Conservation (phyloP, 257 asterid genomes). For the Jacaranda copaia region DNA sequence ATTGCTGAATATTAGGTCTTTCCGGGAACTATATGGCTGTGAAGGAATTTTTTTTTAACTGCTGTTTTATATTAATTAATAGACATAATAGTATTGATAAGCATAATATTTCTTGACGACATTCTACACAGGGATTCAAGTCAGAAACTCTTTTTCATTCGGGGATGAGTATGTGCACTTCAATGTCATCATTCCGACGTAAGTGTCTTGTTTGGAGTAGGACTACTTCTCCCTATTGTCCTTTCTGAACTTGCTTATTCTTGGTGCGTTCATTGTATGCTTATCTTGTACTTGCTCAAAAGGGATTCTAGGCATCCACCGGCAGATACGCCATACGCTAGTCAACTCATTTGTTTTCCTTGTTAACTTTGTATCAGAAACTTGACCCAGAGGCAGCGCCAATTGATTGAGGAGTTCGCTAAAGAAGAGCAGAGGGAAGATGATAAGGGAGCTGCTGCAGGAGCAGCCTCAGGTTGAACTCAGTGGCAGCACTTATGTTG, state of each 20-base stretch:
- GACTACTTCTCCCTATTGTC: background rate
- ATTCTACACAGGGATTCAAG: constrained; percentile 68
- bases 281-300: too few species aligned
- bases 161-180: constrained; percentile 94
- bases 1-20: background rate
- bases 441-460: constrained; percentile 77
- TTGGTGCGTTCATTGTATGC: background rate
- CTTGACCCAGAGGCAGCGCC: constrained; percentile 81
- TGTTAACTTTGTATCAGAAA: constrained; percentile 41
- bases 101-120: constrained; percentile 11
- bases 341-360: background rate
- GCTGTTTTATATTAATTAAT: background rate
- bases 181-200: constrained; percentile 86
- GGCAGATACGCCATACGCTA: background rate
- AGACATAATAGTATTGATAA: too few species aligned
- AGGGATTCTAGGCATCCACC: too few species aligned
- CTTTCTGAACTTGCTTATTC: background rate
- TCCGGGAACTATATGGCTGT: background rate
- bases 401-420: constrained; percentile 84
- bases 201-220: constrained; percentile 37
- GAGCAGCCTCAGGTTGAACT: constrained; percentile 64
- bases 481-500: too few species aligned
- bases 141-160: constrained; percentile 64
- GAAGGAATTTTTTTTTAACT: background rate
- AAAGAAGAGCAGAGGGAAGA: constrained; percentile 79